Evolutionary conservation across 306 rosid genomes (phyloP).

Genomic region (Medicago ruthenica): DNA sequence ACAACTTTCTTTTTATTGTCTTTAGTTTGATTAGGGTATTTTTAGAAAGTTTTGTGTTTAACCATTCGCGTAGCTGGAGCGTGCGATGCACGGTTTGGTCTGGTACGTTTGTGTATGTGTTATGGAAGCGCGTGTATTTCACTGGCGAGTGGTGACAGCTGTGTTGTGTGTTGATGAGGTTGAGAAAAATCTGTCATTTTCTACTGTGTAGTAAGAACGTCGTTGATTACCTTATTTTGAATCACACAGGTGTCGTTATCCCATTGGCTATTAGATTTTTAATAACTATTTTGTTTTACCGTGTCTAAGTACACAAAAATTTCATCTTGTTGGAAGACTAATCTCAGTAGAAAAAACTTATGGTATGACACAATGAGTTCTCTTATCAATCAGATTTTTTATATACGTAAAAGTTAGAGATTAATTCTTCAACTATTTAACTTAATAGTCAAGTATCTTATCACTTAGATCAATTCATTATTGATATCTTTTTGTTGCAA

Average conservation of each 20-base stretch:
- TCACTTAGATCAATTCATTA: too few species aligned
- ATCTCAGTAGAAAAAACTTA: too few species aligned
- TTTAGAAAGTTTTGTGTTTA: neutral
- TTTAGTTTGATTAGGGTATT: conserved; percentile 15
- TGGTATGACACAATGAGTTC: too few species aligned
- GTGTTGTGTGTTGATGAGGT: conserved; percentile 7
- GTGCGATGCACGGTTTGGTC: neutral
- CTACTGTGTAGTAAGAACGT: conserved; percentile 30
- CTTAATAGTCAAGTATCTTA: too few species aligned
- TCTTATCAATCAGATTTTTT: too few species aligned
- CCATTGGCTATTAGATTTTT: conserved; percentile 7
- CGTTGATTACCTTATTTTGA: conserved; percentile 52
- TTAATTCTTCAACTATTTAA: too few species aligned
- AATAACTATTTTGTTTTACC: too few species aligned
- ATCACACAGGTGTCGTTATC: conserved; percentile 45
- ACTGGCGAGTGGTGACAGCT: conserved; percentile 47
- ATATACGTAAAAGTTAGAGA: too few species aligned
- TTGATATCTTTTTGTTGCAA: too few species aligned
- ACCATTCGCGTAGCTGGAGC: neutral
- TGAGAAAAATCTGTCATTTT: conserved; percentile 43
- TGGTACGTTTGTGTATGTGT: rapidly evolving
- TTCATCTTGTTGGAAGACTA: too few species aligned
- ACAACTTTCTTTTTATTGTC: conserved; percentile 47
- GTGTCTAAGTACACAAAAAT: too few species aligned
- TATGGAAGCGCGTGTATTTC: neutral